phyloP scores from a whole-genome alignment of 495 filamentous ascomycete species.

The Monascus purpureus region DNA sequence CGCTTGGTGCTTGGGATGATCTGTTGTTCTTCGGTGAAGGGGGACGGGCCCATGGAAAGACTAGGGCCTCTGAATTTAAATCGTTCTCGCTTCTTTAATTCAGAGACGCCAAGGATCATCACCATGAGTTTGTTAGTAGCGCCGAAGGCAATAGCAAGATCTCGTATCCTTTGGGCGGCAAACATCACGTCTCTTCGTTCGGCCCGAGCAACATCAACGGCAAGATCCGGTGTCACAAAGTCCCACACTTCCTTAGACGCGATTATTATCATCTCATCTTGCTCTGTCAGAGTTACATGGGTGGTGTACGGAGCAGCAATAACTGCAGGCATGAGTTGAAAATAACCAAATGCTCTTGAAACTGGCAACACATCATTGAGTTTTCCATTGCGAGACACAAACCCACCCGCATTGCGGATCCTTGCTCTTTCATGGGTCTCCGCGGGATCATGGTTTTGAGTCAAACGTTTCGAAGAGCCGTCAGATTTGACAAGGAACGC shows the following conservation, averaged over 20 bases:
- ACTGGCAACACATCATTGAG: conserved; percentile 85
- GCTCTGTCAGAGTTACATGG: conserved; percentile 66
- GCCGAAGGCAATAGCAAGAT: conserved; percentile 91
- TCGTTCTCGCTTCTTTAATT: conserved; percentile 70
- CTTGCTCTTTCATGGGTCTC: conserved; percentile 68
- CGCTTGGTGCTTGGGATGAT: conserved; percentile 45
- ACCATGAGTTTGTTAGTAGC: conserved; percentile 94
- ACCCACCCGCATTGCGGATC: conserved; percentile 89
- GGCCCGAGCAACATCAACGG: conserved; percentile 78
- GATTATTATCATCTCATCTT: conserved; percentile 87
- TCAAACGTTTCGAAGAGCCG: conserved; percentile 64
- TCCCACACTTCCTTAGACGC: conserved; percentile 93
- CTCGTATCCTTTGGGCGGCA: conserved; percentile 87
- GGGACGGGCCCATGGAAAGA: conserved; percentile 66
- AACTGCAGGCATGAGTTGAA: conserved; percentile 80
- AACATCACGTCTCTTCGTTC: conserved; percentile 85
- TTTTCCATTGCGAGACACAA: conserved; percentile 84
- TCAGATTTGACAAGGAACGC: conserved; percentile 86
- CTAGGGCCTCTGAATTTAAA: conserved; percentile 58
- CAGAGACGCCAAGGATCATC: conserved; percentile 86
- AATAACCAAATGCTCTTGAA: conserved; percentile 88
- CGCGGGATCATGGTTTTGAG: conserved; percentile 83
- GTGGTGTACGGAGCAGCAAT: conserved; percentile 80
- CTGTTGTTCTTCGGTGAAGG: conserved; percentile 56
- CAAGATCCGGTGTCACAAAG: conserved; percentile 70